Evolutionary conservation across 2,329 filamentous ascomycete genomes (phyloP).

Genomic region (Cyphellophora europaea): DNA sequence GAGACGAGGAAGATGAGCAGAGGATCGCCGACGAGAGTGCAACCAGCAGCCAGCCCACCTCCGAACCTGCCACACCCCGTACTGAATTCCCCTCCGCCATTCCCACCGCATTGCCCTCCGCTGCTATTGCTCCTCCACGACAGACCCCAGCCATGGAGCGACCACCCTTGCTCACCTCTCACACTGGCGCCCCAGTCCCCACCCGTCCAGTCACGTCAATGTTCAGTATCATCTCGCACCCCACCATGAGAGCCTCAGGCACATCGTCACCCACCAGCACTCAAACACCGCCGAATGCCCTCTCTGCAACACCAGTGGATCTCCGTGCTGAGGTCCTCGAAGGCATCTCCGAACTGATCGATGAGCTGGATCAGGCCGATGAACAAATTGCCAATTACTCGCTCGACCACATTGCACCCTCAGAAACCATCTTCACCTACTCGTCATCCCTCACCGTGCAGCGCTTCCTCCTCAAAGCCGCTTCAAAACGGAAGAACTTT

Average conservation of each 20-base stretch:
- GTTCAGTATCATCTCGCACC: constrained; percentile 76
- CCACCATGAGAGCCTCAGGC: constrained; percentile 27
- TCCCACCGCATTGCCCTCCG: constrained; percentile 1
- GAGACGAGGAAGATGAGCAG: constrained; percentile 81
- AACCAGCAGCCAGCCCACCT: constrained; percentile 51
- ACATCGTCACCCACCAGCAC: constrained; percentile 28
- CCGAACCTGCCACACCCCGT: constrained; percentile 32
- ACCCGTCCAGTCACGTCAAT: constrained; percentile 55
- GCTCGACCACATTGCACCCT: constrained; percentile 84
- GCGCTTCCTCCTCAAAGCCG: constrained; percentile 78
- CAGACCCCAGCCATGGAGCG: constrained; percentile 25
- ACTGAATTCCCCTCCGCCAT: constrained; percentile 3
- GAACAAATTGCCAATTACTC: constrained; percentile 85
- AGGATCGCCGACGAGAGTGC: constrained; percentile 46
- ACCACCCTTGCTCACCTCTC: constrained; percentile 53
- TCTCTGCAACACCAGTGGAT: constrained; percentile 42
- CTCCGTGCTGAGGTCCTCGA: constrained; percentile 85
- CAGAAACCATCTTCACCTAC: constrained; percentile 85
- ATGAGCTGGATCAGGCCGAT: constrained; percentile 86
- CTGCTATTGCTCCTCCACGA: constrained; percentile 5
- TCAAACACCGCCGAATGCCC: constrained; percentile 22
- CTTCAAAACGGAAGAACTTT: constrained; percentile 77
- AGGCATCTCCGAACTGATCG: constrained; percentile 90
- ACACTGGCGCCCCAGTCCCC: constrained; percentile 48
- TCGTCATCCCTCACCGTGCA: constrained; percentile 80